Evolutionary conservation across 192 early-diverging fungal genomes (phyloP), one percentile per base, ranked within the genome.

Genomic region (Coemansia sp.): DNA sequence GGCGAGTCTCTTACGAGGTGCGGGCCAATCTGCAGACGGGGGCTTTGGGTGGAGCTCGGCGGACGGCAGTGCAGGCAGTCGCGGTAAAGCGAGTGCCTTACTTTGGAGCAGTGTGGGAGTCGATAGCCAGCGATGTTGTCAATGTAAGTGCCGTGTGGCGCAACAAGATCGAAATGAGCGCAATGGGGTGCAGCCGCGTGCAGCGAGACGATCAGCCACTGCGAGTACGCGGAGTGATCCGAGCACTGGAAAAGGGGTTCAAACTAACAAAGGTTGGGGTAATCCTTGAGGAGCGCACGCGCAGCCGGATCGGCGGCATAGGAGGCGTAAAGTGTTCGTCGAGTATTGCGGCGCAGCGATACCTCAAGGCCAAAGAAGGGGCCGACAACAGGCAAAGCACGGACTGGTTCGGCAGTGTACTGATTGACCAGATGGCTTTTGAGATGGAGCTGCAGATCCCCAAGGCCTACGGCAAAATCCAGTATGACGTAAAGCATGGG

Each of bases 51-150:
- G 60, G 61, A 5, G 62, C 65, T n/a, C 67, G 62, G 60, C 72
- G 70, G 35, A 46, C 65, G 43, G 48, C 69, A 6, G 65, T 63
- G 48, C 64, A 60, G 18, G 43, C 68, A 28, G 60, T 80, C n/a
- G 77, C 77, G 10, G 72, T 80, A 9, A 80, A 80, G 69, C 77
- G 77, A 6, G 65, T 80, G 38, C 72, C 77, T 8, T 80, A 71
- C 21, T 65, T 71, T 34, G 77, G 77, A 3, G 43, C 72, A 1
- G 77, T 65, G 20, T 80, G 77, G 77, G 72, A 80, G 57, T 70
- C 71, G 45, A 59, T 80, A 40, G 69, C 77, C 62, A 80, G 67
- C 46, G 72, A 80, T 57, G 39, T 69, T 14, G 68, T 80, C 9
- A 65, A 80, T 55, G 77, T 80, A 14, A 69, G 69, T 9, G 77